phyloP scores from a whole-genome alignment of 177 flowering plant genomes.

The Vitis hybrid region DNA sequence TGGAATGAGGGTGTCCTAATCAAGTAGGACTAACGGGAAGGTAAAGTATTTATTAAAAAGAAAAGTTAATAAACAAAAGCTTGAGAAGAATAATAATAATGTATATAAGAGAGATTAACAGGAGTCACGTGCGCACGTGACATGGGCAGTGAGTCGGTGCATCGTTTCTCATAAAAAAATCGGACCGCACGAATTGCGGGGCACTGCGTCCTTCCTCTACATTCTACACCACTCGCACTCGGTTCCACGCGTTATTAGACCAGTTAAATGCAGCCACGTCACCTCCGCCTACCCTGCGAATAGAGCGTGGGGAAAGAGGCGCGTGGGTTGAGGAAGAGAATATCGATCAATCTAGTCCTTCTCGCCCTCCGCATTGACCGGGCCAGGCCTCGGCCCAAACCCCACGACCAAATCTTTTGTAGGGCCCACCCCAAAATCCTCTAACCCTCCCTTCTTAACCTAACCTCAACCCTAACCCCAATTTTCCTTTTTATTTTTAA shows the following conservation, averaged over 20 bases:
- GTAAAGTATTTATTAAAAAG: not conserved
- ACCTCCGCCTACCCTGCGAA: not conserved
- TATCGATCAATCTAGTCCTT: slow-evolving; percentile 1
- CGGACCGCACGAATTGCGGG: slow-evolving; percentile 60
- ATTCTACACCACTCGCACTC: slow-evolving; percentile 7
- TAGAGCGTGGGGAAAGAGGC: not conserved
- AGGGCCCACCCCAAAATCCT: slow-evolving; percentile 23
- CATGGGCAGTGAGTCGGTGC: slow-evolving; percentile 53
- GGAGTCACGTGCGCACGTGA: slow-evolving; percentile 72
- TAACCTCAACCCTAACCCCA: not conserved
- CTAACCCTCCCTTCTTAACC: slow-evolving; percentile 4
- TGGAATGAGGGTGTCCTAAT: not conserved
- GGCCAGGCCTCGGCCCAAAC: slow-evolving; percentile 21
- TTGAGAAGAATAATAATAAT: not conserved
- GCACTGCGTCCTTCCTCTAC: slow-evolving; percentile 25
- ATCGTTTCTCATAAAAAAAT: slow-evolving; percentile 39
- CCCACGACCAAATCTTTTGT: slow-evolving; percentile 33
- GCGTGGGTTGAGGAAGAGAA: slow-evolving; percentile 1
- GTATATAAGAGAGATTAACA: not conserved
- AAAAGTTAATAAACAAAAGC: not conserved
- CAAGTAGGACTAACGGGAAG: no score
- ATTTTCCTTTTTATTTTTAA: not conserved
- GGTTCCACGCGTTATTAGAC: not conserved
- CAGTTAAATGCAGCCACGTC: not conserved
- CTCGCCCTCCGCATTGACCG: slow-evolving; percentile 47